Evolutionary conservation across 2,329 filamentous ascomycete genomes (phyloP).

Genomic region (Microcyclospora pomicola): DNA sequence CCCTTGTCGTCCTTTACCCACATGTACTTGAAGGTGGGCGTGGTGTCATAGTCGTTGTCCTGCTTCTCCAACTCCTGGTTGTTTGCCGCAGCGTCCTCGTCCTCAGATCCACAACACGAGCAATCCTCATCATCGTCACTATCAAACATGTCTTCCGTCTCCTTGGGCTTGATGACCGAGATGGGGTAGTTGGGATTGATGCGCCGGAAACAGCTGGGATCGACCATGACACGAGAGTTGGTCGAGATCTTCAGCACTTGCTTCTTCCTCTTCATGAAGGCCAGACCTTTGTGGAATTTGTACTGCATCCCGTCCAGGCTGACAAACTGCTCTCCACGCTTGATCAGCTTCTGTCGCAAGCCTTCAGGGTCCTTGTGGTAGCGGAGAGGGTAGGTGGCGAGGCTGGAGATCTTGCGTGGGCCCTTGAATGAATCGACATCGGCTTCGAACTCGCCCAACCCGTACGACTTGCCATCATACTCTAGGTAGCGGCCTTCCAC

Average conservation of each 20-base stretch:
- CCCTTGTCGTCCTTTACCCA: slow-evolving; percentile 37
- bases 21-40: slow-evolving; percentile 25
- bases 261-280: slow-evolving; percentile 71
- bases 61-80: slow-evolving; percentile 36
- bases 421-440: slow-evolving; percentile 68
- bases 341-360: slow-evolving; percentile 53
- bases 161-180: slow-evolving; percentile 58
- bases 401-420: slow-evolving; percentile 64
- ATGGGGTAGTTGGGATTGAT: slow-evolving; percentile 79
- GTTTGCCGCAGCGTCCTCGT: slow-evolving; percentile 32
- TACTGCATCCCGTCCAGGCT: slow-evolving; percentile 71
- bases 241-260: slow-evolving; percentile 66
- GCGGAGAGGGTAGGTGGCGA: slow-evolving; percentile 62
- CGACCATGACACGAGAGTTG: slow-evolving; percentile 78
- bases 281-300: slow-evolving; percentile 68
- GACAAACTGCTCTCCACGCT: slow-evolving; percentile 75
- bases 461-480: slow-evolving; percentile 77
- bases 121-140: slow-evolving; percentile 33
- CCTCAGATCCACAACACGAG: slow-evolving; percentile 26
- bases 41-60: slow-evolving; percentile 32
- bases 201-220: slow-evolving; percentile 65
- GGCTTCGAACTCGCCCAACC: slow-evolving; percentile 55
- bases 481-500: slow-evolving; percentile 71
- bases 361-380: slow-evolving; percentile 62
- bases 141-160: slow-evolving; percentile 37